Conservation (phyloP, 2,329 filamentous ascomycete species). For the Phialemoniopsis sp. region DNA sequence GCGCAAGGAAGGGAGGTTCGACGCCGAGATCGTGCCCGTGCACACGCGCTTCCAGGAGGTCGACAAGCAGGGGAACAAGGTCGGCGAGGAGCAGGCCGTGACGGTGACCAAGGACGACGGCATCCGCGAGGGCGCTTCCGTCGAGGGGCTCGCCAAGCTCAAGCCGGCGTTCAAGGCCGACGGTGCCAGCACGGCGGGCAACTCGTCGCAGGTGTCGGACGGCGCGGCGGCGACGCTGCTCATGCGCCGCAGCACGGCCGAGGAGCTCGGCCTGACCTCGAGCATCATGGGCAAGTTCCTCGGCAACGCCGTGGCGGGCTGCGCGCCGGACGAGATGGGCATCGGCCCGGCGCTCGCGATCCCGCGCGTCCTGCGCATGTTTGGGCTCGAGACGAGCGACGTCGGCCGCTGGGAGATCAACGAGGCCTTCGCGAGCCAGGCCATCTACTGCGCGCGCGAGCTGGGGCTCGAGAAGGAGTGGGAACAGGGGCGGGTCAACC, state of each 20-base stretch:
- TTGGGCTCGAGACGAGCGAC: slow-evolving; percentile 63
- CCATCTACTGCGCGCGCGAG: slow-evolving; percentile 66
- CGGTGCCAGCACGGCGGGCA: slow-evolving; percentile 80
- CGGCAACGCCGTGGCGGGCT: slow-evolving; percentile 70
- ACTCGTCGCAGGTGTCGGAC: slow-evolving; percentile 81
- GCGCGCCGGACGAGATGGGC: slow-evolving; percentile 89
- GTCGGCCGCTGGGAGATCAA: slow-evolving; percentile 92
- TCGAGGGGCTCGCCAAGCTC: slow-evolving; percentile 70
- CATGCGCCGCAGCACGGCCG: slow-evolving; percentile 79
- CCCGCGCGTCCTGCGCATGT: slow-evolving; percentile 69
- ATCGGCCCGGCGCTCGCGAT: slow-evolving; percentile 84
- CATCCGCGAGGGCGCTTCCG: slow-evolving; percentile 62
- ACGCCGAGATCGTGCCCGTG: slow-evolving; percentile 76
- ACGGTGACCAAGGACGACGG: slow-evolving; percentile 79
- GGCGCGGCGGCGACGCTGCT: slow-evolving; percentile 80
- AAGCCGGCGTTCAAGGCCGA: slow-evolving; percentile 80
- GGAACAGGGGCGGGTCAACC: slow-evolving; percentile 73
- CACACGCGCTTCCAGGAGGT: slow-evolving; percentile 63
- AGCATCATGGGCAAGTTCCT: slow-evolving; percentile 82
- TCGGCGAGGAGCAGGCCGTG: slow-evolving; percentile 54
- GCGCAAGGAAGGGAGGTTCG: slow-evolving; percentile 65
- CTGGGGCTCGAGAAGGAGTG: slow-evolving; percentile 61
- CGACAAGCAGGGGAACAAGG: slow-evolving; percentile 53
- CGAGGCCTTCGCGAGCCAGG: slow-evolving; percentile 69
- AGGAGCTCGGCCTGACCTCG: slow-evolving; percentile 62